A percentile compares a stretch with the other conserved stretches of the same genome.
Conservation (phyloP, 257 asterid genomes). For the Euphrasia confusa region DNA sequence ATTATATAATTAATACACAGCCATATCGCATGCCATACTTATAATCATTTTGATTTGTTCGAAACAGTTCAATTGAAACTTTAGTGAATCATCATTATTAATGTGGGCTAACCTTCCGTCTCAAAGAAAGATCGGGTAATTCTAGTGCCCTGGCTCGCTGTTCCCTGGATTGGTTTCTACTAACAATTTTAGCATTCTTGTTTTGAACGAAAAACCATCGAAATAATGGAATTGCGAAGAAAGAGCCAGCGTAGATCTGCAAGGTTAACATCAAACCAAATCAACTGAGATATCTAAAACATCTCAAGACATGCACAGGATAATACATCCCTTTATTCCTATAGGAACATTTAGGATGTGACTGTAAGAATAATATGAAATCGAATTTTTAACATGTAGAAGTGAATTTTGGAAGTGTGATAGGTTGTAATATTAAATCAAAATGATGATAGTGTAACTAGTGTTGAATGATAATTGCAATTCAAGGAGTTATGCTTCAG, state of each 20-base stretch:
- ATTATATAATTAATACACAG: neutral
- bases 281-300: neutral
- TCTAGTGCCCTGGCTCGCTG: conserved; percentile 62
- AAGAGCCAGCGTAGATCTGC: conserved; percentile 96
- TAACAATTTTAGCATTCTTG: conserved; percentile 56
- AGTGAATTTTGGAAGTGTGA: too few relatives aligned
- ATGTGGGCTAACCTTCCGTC: conserved; percentile 62
- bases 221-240: conserved; percentile 80
- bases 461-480: too few relatives aligned
- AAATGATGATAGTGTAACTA: too few relatives aligned
- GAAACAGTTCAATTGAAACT: conserved; percentile 1
- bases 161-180: conserved; percentile 69
- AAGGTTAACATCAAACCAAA: conserved; percentile 21
- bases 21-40: neutral
- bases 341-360: neutral
- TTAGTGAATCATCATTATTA: neutral
- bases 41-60: neutral
- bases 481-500: too few relatives aligned
- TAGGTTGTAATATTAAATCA: too few relatives aligned
- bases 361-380: too few relatives aligned
- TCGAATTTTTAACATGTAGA: too few relatives aligned
- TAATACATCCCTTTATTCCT: too few relatives aligned
- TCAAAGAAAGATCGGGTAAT: conserved; percentile 66
- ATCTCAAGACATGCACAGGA: neutral
- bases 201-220: conserved; percentile 70